Conservation (phyloP, 176 grass and related monocot genomes). For the Echinochloa phyllopogon region DNA sequence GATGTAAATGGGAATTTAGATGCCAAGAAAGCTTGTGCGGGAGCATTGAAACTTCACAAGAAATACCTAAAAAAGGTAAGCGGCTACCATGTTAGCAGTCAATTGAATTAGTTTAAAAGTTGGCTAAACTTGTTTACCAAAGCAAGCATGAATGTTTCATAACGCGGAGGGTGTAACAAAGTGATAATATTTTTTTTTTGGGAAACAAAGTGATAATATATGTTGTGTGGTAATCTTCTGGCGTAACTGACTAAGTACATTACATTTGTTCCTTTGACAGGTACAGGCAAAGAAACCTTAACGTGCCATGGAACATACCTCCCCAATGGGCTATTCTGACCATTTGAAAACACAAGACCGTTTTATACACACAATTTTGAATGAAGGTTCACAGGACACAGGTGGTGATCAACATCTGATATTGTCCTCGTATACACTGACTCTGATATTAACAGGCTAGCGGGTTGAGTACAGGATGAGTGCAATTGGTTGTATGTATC, state of each 20-base stretch:
- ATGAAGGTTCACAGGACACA: conserved; percentile 32
- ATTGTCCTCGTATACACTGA: conserved; percentile 36
- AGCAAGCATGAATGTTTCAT: not conserved
- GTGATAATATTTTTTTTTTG: not conserved
- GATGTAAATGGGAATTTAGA: conserved; percentile 93
- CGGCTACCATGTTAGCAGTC: conserved; percentile 5
- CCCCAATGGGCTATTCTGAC: conserved; percentile 18
- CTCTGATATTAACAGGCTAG: conserved; percentile 4
- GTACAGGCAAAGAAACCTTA: conserved; percentile 65
- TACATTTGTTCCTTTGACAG: conserved; percentile 17
- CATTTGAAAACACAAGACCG: conserved; percentile 19
- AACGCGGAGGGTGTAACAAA: not conserved
- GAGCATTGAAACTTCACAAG: conserved; percentile 96
- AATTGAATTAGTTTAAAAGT: not conserved
- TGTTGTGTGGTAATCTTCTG: not conserved
- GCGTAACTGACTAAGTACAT: not conserved
- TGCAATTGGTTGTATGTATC: conserved; percentile 36
- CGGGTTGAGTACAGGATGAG: conserved; percentile 40
- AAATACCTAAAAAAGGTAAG: conserved; percentile 93
- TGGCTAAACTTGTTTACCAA: conserved; percentile 7
- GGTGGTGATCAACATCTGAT: conserved; percentile 34
- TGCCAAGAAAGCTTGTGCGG: conserved; percentile 93
- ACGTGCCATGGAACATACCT: not conserved
- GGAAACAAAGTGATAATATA: not conserved
- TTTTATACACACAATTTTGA: conserved; percentile 33